Evolutionary conservation across 352 stramenopile genomes (phyloP), one percentile per base, ranked within the genome.

Genomic region (Phytophthora pini): DNA sequence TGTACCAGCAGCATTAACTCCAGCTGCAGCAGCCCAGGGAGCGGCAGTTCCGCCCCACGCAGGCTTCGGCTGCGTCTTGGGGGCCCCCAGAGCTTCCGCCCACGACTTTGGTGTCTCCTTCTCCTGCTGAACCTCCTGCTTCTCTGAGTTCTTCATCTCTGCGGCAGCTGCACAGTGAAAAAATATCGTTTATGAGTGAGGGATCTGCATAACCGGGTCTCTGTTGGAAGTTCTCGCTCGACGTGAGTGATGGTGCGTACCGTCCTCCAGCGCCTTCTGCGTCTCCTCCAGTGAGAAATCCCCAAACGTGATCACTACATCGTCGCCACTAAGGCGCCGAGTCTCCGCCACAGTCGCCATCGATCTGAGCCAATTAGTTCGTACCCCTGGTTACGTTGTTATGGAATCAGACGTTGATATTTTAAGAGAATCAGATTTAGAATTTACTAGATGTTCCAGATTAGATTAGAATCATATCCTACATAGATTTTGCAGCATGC

Each of bases 271-370:
- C 48, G 72, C 71, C 12, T 72, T 59, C 46, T 82, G 61, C 13
- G 78, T 88, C 53, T 94, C 87, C 64, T 90, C 87, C 8, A 79
- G 26, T 15, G 87, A 89, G 36, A 95, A 95, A 56, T 95, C 87
- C 34, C 87, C 87, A 53, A 94, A 94, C 47, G 70, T 88, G 70
- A 94, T 87, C 31, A 80, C 58, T 43, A 78, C 44, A 27, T 56
- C 57, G 17, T 52, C 56, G 65, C 56, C 40, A 17, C 29, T 49
- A 6, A 22, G 36, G 22, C 15, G 52, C 39, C 26, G 26, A 52
- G 46, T 11, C 17, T 54, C 24, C 41, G 54, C 26, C 27, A 32
- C 58, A 5, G 15, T 24, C 48, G 41, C 40, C 66, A 71, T 71
- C 15, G 34, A 29, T 12, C 8, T 36, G 36, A n/a, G 34, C 47